Conservation (phyloP, 2,329 filamentous ascomycete genomes). For the Cladosporium sp. region DNA sequence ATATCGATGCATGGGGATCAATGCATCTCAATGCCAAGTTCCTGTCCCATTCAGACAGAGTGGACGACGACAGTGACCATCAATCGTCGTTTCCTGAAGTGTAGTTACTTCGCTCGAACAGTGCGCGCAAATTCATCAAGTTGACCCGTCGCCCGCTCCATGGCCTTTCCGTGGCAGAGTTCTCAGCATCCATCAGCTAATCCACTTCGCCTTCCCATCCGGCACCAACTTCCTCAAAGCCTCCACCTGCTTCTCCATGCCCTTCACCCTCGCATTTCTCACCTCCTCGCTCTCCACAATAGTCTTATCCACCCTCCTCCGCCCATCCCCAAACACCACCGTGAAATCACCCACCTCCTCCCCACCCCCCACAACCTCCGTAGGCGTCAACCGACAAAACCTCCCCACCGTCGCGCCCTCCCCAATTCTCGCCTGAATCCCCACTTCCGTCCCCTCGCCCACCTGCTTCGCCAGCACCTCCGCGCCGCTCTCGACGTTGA, state of each 20-base stretch:
- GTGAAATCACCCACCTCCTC: slow-evolving; percentile 40
- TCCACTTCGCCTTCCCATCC: slow-evolving; percentile 31
- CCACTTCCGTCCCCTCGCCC: slow-evolving; percentile 26
- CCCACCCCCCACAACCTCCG: slow-evolving; percentile 30
- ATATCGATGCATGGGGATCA: no score
- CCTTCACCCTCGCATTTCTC: slow-evolving; percentile 25
- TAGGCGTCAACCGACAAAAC: slow-evolving; percentile 40
- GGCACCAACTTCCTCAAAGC: slow-evolving; percentile 29
- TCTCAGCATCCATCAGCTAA: slow-evolving; percentile 9
- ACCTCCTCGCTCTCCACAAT: slow-evolving; percentile 25
- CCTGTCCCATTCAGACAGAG: no score
- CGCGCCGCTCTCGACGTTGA: slow-evolving; percentile 39
- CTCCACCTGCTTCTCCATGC: slow-evolving; percentile 29
- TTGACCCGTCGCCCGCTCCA: no score
- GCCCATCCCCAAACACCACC: slow-evolving; percentile 37
- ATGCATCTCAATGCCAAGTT: no score
- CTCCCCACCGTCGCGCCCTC: slow-evolving; percentile 40
- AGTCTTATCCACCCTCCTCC: slow-evolving; percentile 36
- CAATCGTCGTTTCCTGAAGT: no score
- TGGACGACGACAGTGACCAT: no score
- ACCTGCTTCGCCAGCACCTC: slow-evolving; percentile 31
- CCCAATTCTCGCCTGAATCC: slow-evolving; percentile 26
- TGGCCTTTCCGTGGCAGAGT: not conserved
- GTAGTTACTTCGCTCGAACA: no score
- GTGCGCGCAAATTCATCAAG: no score